Evolutionary conservation across 1,284 basidiomycete species (phyloP), one percentile per base, ranked within the genome.

Genomic region (Cryptococcus sp.): DNA sequence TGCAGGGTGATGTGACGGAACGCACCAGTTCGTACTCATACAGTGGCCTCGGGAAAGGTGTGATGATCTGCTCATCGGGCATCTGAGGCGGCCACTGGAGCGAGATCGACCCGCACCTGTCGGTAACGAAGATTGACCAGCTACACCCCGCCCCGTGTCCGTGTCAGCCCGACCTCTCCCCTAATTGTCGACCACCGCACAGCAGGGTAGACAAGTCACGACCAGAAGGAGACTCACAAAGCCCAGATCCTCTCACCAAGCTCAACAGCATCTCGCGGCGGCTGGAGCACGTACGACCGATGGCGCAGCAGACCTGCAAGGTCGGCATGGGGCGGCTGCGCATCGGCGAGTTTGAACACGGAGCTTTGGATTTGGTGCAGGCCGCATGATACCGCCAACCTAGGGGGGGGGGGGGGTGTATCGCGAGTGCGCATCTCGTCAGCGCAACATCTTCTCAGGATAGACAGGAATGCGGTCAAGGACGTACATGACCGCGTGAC

Each of bases 161-260:
- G 24, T 18, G 52, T 38, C n/a, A 49, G 5, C 9, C 7, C 33
- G 20, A 49, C 15, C 44, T 42, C n/a, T n/a, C n/a, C n/a, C n/a
- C n/a, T n/a, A n/a, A n/a, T n/a, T n/a, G n/a, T n/a, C n/a, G n/a
- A n/a, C n/a, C n/a, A n/a, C n/a, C n/a, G n/a, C n/a, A n/a, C n/a
- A n/a, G n/a, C n/a, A n/a, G n/a, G 4, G n/a, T 28, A 36, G 20
- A 13, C 28, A 2, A 46, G 21, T 43, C 39, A 9, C 5, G 5
- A 3, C 18, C 11, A n/a, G n/a, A 28, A 4, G 11, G 33, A 16
- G 20, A 67, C 70, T 69, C 45, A 75, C 69, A 75, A 73, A 15
- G 68, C 62, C 62, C 66, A 69, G 49, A 75, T 73, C n/a, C 73
- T 50, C 55, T 73, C 73, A 7, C 68, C 73, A 9, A 68, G 64